Percentiles rank a stretch among this genome's conserved stretches.
phyloP scores from a whole-genome alignment of 2,329 filamentous ascomycete genomes.

The Alternaria sp. region DNA sequence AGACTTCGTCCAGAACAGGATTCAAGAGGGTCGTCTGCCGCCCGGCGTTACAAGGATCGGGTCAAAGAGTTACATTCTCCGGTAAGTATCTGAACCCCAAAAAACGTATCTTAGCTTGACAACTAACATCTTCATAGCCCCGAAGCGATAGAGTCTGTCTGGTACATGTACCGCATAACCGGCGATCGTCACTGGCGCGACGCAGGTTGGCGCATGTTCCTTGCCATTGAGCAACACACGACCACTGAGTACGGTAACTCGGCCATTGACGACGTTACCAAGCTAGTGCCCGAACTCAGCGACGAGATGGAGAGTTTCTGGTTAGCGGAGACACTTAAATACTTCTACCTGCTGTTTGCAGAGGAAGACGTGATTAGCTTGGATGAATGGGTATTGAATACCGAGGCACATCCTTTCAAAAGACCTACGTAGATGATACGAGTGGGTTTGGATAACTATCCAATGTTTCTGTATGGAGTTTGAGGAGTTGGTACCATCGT shows the following conservation, averaged over 20 bases:
- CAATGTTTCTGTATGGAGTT: neutral
- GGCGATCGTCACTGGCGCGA: constrained; percentile 70
- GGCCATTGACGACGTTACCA: constrained; percentile 70
- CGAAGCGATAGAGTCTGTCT: constrained; percentile 82
- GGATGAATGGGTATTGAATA: constrained; percentile 69
- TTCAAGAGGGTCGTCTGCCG: constrained; percentile 56
- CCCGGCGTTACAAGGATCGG: constrained; percentile 63
- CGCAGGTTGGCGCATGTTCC: constrained; percentile 77
- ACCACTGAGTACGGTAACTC: constrained; percentile 68
- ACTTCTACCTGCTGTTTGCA: constrained; percentile 68
- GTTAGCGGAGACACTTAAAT: constrained; percentile 72
- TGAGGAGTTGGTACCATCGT: neutral
- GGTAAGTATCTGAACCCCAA: constrained; percentile 41
- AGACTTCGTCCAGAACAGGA: constrained; percentile 45
- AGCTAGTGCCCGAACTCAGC: constrained; percentile 50
- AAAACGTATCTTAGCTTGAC: neutral
- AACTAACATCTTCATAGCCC: constrained; percentile 50
- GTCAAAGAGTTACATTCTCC: constrained; percentile 68
- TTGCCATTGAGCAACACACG: constrained; percentile 66
- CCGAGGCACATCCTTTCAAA: constrained; percentile 54
- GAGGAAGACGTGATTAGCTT: constrained; percentile 65
- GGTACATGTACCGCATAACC: constrained; percentile 77
- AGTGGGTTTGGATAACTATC: neutral
- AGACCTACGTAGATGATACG: constrained; percentile 20
- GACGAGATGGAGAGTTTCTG: constrained; percentile 80